These are phyloP conservation scores for Laguncularia racemosa DNA, from an alignment of 345 rosid genomes.

Conservation along the genomic window DNA sequence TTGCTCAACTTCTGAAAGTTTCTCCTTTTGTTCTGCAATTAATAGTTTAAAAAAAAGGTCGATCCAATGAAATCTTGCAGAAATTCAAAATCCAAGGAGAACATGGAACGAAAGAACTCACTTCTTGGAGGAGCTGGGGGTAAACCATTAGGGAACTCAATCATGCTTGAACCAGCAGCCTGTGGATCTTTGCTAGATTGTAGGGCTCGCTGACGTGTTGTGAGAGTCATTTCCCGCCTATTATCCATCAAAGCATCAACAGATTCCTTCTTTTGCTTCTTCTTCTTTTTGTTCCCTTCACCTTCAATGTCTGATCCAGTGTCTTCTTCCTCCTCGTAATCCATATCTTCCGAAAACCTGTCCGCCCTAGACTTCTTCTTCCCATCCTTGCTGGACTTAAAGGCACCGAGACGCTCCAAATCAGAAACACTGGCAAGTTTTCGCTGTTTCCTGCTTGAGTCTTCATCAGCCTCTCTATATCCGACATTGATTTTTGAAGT, in stretches of 20 bases:
- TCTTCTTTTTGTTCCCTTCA: conserved; percentile 17
- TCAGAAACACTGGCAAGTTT: conserved; percentile 57
- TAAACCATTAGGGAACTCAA: conserved; percentile 87
- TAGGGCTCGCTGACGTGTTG: conserved; percentile 87
- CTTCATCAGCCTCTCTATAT: conserved; percentile 46
- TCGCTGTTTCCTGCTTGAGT: conserved; percentile 44
- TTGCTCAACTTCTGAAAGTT: conserved; percentile 73
- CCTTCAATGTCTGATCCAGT: conserved; percentile 1
- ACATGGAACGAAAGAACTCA: conserved; percentile 25
- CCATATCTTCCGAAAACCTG: conserved; percentile 37
- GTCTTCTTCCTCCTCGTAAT: conserved; percentile 50
- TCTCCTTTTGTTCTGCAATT: conserved; percentile 71
- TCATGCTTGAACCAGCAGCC: conserved; percentile 34
- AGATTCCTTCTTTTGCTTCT: conserved; percentile 31
- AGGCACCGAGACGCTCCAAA: conserved; percentile 30
- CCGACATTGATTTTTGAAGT: conserved; percentile 34
- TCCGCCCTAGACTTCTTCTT: conserved; percentile 46
- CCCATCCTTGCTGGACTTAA: conserved; percentile 37
- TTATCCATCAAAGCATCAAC: conserved; percentile 42
- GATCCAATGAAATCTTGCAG: conserved; percentile 1
- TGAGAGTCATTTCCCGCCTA: conserved; percentile 65
- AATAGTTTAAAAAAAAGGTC: neutral
- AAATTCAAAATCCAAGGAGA: neutral
- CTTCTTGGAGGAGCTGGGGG: conserved; percentile 94
- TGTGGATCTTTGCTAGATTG: conserved; percentile 67